Conservation (phyloP, 495 filamentous ascomycete species). For the Apiosordaria backusii region DNA sequence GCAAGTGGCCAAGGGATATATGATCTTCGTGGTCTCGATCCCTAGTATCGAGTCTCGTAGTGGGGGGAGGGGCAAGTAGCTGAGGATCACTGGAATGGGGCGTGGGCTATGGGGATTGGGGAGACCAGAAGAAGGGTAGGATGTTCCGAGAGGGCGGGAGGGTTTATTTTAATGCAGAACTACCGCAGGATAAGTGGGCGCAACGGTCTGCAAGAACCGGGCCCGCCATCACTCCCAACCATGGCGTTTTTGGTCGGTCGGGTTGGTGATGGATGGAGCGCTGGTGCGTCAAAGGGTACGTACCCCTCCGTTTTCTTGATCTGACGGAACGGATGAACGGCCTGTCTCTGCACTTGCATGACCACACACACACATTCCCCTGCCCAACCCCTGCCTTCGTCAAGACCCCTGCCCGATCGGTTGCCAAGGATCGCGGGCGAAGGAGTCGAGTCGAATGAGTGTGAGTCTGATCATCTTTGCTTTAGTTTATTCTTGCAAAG, state of each 20-base stretch:
- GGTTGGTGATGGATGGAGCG: slow-evolving; percentile 8
- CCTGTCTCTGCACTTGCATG: slow-evolving; percentile 13
- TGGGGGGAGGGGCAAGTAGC: not conserved
- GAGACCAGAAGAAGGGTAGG: not conserved
- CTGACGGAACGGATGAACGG: slow-evolving; percentile 14
- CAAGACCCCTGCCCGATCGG: not conserved
- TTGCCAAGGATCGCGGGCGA: not conserved
- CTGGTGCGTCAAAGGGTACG: slow-evolving; percentile 7
- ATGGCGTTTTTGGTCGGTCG: slow-evolving; percentile 1
- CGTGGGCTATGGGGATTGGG: slow-evolving; percentile 9
- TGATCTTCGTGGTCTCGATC: not conserved
- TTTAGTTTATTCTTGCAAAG: not conserved
- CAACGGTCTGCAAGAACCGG: slow-evolving; percentile 23
- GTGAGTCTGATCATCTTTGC: slow-evolving; percentile 11
- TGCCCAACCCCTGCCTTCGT: not conserved
- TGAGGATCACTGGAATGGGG: slow-evolving; percentile 5
- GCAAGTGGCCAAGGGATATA: slow-evolving; percentile 5
- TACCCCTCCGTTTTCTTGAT: slow-evolving; percentile 12
- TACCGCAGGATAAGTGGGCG: slow-evolving; percentile 16
- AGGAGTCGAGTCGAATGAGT: not conserved
- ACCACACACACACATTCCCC: slow-evolving; percentile 11
- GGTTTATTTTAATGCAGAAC: slow-evolving; percentile 24
- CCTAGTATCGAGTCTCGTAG: not conserved
- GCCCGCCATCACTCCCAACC: slow-evolving; percentile 16
- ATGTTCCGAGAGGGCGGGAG: slow-evolving; percentile 20